Base-by-base conservation (phyloP, 192 early-diverging fungal genomes). In the Entomortierella chlamydospora region DNA sequence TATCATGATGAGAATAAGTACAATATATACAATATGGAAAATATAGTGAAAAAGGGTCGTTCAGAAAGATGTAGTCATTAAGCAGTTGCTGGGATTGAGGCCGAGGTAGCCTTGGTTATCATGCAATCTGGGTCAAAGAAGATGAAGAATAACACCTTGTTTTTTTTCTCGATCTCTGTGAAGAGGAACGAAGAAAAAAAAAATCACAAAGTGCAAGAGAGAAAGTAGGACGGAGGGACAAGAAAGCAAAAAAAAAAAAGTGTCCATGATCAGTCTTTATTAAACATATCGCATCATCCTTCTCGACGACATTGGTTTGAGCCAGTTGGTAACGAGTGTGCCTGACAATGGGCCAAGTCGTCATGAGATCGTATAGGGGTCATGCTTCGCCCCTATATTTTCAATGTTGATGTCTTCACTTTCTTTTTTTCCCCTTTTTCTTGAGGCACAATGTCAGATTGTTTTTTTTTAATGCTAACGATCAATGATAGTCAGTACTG, bases 341-440 rank as follows among this genome's bases (percentile, higher is more conserved):
- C 17, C 34, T 41, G 4, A 43, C 58, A 60, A 10, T 37, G 4
- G 4, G 25, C 58, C 39, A 60, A 39, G 23, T 43, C 58, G 58
- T 60, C 58, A 60, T 60, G 58, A 23, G 58, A 43, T 60, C 37
- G 37, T 9, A 2, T n/a, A 43, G 58, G 58, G 58, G 58, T 60
- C 58, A 60, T 60, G 58, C 58, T 28, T 60, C 43, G 8, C 10
- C 30, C 56, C 56, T 58, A 20, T n/a, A n/a, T n/a, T n/a, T n/a
- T n/a, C n/a, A n/a, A n/a, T n/a, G n/a, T n/a, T n/a, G n/a, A n/a
- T n/a, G n/a, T 58, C n/a, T 22, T 43, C 39, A 4, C 20, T 17
- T 47, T 12, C 37, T 62, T 62, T 31, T 51, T 52, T 64, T 41
- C 25, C 42, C 26, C 28, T 11, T 51, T 56, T 26, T 20, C 26